These are phyloP conservation scores for Myriosclerotinia duriaeana DNA, from an alignment of 2,329 filamentous ascomycete species.

Conservation along the genomic window DNA sequence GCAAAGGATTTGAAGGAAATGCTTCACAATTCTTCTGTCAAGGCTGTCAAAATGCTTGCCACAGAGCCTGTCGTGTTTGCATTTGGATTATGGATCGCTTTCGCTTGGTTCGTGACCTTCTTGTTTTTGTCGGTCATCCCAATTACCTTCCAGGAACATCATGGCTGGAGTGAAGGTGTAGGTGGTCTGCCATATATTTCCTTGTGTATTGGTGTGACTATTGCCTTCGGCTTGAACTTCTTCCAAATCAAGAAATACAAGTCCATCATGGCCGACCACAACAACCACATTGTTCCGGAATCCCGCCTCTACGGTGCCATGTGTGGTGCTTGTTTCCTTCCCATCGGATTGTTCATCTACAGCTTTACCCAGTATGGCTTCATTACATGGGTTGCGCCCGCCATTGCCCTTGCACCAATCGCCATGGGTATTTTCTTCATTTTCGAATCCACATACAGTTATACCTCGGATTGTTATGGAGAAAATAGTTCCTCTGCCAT, in stretches of 20 bases:
- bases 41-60: conserved; percentile 69
- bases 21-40: conserved; percentile 69
- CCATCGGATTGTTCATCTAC: conserved; percentile 71
- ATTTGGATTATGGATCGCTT: conserved; percentile 86
- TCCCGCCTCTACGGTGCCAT: conserved; percentile 78
- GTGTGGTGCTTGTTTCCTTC: conserved; percentile 69
- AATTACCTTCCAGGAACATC: conserved; percentile 69
- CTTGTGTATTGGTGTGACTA: conserved; percentile 43
- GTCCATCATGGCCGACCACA: background rate
- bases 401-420: conserved; percentile 20
- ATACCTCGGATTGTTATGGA: conserved; percentile 23
- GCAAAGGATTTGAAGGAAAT: conserved; percentile 58
- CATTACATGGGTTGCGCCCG: conserved; percentile 22
- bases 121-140: conserved; percentile 78
- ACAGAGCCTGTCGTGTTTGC: conserved; percentile 78
- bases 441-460: conserved; percentile 22
- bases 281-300: conserved; percentile 54
- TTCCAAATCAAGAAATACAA: conserved; percentile 20
- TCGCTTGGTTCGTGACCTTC: conserved; percentile 85
- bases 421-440: conserved; percentile 24
- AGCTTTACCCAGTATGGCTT: conserved; percentile 49
- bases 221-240: conserved; percentile 23
- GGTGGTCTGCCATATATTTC: conserved; percentile 61
- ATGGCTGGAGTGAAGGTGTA: conserved; percentile 60
- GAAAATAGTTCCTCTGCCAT: conserved; percentile 22